These are phyloP conservation scores for Boletus sp. DNA, from an alignment of 1,284 basidiomycete species.

Conservation along the genomic window DNA sequence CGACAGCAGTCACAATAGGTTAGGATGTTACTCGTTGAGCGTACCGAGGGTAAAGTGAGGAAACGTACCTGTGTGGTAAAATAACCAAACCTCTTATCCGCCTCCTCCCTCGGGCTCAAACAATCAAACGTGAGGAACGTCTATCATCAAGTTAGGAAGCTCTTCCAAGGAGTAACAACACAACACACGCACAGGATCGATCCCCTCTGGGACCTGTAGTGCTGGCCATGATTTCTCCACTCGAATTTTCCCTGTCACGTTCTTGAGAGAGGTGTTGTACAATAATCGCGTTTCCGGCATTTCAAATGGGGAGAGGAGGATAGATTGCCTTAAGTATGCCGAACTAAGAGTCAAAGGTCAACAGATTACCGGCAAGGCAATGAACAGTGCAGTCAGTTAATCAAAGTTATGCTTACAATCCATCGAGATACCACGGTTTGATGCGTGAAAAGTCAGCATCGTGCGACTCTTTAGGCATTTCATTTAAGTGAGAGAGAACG, in stretches of 20 bases:
- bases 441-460: slow-evolving; percentile 96
- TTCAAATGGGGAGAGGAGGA: slow-evolving; percentile 86
- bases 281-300: slow-evolving; percentile 83
- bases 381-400: background rate
- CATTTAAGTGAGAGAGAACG: slow-evolving; percentile 80
- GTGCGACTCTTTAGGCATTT: slow-evolving; percentile 87
- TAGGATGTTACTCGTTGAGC: slow-evolving; percentile 1
- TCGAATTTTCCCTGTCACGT: slow-evolving; percentile 81
- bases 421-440: slow-evolving; percentile 97
- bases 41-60: background rate
- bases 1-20: background rate
- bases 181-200: slow-evolving; percentile 60
- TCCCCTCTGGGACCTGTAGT: slow-evolving; percentile 71
- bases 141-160: slow-evolving; percentile 35
- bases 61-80: slow-evolving; percentile 77
- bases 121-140: slow-evolving; percentile 76
- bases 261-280: slow-evolving; percentile 71
- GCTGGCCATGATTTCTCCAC: slow-evolving; percentile 67
- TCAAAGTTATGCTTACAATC: slow-evolving; percentile 54
- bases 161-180: background rate
- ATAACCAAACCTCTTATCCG: slow-evolving; percentile 81
- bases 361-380: background rate
- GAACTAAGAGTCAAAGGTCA: slow-evolving; percentile 45
- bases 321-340: slow-evolving; percentile 80
- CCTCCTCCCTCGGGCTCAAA: slow-evolving; percentile 70